phyloP scores from a whole-genome alignment of 352 stramenopile species.

The Globisporangium abappressorium region DNA sequence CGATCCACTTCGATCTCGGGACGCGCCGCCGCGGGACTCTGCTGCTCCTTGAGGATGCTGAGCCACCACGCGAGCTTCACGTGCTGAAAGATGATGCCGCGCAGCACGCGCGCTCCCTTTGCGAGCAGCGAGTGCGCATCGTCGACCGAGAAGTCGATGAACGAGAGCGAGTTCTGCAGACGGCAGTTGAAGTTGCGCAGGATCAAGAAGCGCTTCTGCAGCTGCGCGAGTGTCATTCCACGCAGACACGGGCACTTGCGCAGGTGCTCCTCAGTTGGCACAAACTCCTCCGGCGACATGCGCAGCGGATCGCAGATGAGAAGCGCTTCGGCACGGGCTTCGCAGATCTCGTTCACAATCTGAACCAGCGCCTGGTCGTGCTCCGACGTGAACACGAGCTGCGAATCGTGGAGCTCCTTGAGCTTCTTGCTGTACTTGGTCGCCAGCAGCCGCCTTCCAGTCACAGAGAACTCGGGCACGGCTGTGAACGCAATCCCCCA shows the following conservation, averaged over 20 bases:
- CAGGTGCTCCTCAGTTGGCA: slow-evolving; percentile 62
- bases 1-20: slow-evolving; percentile 88
- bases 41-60: slow-evolving; percentile 83
- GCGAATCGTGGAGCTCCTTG: slow-evolving; percentile 56
- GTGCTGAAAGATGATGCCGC: slow-evolving; percentile 80
- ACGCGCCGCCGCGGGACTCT: slow-evolving; percentile 69
- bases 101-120: slow-evolving; percentile 49
- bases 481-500: slow-evolving; percentile 87
- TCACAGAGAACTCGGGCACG: slow-evolving; percentile 82
- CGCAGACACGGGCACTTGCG: slow-evolving; percentile 44
- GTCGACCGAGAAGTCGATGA: slow-evolving; percentile 78
- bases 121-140: slow-evolving; percentile 64
- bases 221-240: slow-evolving; percentile 41
- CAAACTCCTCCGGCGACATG: slow-evolving; percentile 81
- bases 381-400: slow-evolving; percentile 59
- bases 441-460: slow-evolving; percentile 64
- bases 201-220: slow-evolving; percentile 83
- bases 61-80: slow-evolving; percentile 89
- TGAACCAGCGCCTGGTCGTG: slow-evolving; percentile 76
- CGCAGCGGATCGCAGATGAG: slow-evolving; percentile 81
- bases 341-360: slow-evolving; percentile 84
- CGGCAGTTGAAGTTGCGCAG: slow-evolving; percentile 87
- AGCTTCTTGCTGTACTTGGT: slow-evolving; percentile 69
- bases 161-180: slow-evolving; percentile 81
- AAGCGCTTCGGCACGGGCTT: slow-evolving; percentile 67